A percentile compares a stretch with the other conserved stretches of the same genome.
phyloP scores from a whole-genome alignment of 495 filamentous ascomycete species.

The Aspergillus sparsus region DNA sequence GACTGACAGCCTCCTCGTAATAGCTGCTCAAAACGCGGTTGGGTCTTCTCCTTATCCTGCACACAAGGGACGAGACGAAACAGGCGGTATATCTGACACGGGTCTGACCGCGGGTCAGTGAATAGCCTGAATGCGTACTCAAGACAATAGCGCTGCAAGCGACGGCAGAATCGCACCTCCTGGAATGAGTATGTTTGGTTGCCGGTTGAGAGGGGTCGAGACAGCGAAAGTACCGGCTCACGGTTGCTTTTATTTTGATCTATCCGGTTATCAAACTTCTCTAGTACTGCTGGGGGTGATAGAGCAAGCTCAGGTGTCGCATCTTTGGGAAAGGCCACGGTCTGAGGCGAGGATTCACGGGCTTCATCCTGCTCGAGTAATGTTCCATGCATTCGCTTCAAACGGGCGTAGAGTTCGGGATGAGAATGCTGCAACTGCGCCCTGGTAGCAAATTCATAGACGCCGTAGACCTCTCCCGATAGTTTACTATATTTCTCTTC shows the following conservation, averaged over 20 bases:
- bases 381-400: constrained; percentile 4
- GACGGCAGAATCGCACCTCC: constrained; percentile 70
- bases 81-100: constrained; percentile 52
- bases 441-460: neutral
- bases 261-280: neutral
- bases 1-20: constrained; percentile 28
- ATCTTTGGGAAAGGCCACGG: neutral
- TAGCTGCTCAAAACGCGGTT: constrained; percentile 41
- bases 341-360: neutral
- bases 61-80: constrained; percentile 71
- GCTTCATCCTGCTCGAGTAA: neutral
- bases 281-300: neutral
- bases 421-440: constrained; percentile 13
- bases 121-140: constrained; percentile 67
- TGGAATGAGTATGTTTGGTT: constrained; percentile 46
- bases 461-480: neutral
- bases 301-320: neutral
- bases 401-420: constrained; percentile 9
- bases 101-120: constrained; percentile 51
- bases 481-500: constrained; percentile 51
- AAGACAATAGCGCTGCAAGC: constrained; percentile 64
- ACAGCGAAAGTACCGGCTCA: neutral
- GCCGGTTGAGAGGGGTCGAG: constrained; percentile 15
- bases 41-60: constrained; percentile 51
- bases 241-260: neutral